Evolutionary conservation across 2,329 filamentous ascomycete species (phyloP), one percentile per base, ranked within the genome.

Genomic region (Pseudogymnoascus sp.): DNA sequence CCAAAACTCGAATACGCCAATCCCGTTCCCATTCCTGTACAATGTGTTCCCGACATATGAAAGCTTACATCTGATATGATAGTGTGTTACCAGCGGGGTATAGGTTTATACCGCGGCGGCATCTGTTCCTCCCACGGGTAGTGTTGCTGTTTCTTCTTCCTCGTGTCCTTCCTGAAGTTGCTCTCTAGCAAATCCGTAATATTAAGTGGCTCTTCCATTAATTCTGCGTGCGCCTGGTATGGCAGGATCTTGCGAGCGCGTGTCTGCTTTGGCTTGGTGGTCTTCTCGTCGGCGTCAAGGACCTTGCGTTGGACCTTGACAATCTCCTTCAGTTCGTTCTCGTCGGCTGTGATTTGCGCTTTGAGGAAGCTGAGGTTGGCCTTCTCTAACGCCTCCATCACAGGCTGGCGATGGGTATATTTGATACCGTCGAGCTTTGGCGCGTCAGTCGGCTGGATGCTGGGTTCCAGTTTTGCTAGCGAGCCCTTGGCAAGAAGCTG

Each of bases 261-360:
- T 2, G 59, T 61, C 11, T 65, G 67, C 46, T 68, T 70, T 1
- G 66, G 64, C 11, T 67, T 64, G 3, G 59, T 35, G 17, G 65
- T 62, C 17, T n/a, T 42, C 10, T 63, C 62, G 6, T 65, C 44
- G 7, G 59, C 59, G 17, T 56, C 29, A 11, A 29, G 44, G 13
- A 50, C 17, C 35, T 44, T 61, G 19, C 61, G 62, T 29, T 72
- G 69, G 1, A 87, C 82, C 66, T 84, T 88, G 68, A 96, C 75
- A 42, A 96, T 87, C 0, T 88, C 82, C 11, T 81, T 81, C 1
- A 97, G 78, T 72, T 97, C 93, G 29, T 83, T 77, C 44, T 96
- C 90, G 62, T 86, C 81, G 35, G 80, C 83, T 5, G 86, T 85
- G 68, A 97, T 95, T 75, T 99, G 95, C 0, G 95, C 93, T 70